Base-by-base conservation (phyloP, 768 basidiomycete genomes). In the Suillus subaureus region DNA sequence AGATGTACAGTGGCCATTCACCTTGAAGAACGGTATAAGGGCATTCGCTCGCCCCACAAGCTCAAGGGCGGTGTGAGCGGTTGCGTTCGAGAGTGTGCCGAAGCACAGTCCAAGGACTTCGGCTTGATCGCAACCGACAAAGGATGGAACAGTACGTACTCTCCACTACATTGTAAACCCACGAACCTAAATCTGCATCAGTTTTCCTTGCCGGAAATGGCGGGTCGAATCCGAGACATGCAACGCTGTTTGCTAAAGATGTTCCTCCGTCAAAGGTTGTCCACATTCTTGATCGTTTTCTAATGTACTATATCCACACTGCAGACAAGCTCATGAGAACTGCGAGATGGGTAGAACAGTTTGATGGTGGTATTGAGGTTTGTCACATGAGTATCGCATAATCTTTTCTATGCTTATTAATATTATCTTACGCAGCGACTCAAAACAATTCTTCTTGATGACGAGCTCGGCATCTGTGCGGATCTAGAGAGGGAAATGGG, bases 21-120 rank as follows among this genome's bases (percentile, higher is more conserved):
- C 66, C 83, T 93, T 6, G 90, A 93, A 75, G 84, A 90, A 64
- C 82, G 91, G 6, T 92, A 92, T 74, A 85, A 86, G 63, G 89
- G 90, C 21, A 83, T 92, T 52, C 81, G 87, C 12, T 82, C 84
- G 6, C 89, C 89, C n/a, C 89, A 89, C 74, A 91, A 91, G 73
- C 78, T 92, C 72, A 91, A 92, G 75, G 90, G 90, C 31, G 91
- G 91, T 13, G 89, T 93, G 4, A 87, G 85, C 26, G 90, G 90
- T 23, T 92, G 90, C 70, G 82, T 89, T 0, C 83, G 90, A 21
- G 91, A 92, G 72, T 93, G 91, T 66, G 91, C 90, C 0, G 91
- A 92, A 74, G 90, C 91, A 2, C 91, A 93, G 70, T 79, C 79
- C 15, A 90, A 86, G 71, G 90, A 92, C 73, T 93, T 92, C 69